Conservation (phyloP, 306 rosid species). For the Pyrus communis region DNA sequence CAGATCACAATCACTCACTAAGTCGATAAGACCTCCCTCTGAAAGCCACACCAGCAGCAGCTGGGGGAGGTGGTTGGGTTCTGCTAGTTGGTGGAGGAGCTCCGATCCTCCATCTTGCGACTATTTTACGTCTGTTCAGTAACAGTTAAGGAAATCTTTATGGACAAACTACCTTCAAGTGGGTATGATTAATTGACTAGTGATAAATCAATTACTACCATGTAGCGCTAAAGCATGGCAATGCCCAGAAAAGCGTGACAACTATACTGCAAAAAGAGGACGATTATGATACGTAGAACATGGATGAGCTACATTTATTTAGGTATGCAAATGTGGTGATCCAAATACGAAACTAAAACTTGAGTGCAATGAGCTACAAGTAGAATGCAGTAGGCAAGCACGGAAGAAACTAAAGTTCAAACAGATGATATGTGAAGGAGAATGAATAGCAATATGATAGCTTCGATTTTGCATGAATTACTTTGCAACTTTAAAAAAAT, state of each 20-base stretch:
- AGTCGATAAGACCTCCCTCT: conserved; percentile 84
- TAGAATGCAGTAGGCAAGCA: not conserved
- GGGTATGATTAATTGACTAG: not conserved
- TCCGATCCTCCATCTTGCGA: conserved; percentile 78
- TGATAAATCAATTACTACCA: not conserved
- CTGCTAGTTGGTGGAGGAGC: conserved; percentile 40
- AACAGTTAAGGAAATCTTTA: conserved; percentile 35
- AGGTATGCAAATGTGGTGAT: not conserved
- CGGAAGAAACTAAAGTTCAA: not conserved
- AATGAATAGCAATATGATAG: not conserved
- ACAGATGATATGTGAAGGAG: not conserved
- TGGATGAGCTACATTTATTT: not conserved
- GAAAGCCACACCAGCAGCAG: conserved; percentile 58
- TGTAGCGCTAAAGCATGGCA: not conserved
- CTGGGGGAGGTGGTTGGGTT: conserved; percentile 27
- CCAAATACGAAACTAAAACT: not conserved
- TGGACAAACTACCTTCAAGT: not conserved
- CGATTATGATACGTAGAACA: not conserved
- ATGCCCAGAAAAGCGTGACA: not conserved
- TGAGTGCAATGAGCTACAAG: not conserved
- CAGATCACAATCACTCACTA: conserved; percentile 22
- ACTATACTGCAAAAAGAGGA: not conserved
- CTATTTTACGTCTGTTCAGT: conserved; percentile 55
- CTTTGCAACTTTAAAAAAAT: conserved; percentile 1
- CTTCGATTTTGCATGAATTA: not conserved